A percentile compares a stretch with the other conserved stretches of the same genome.
Evolutionary conservation across 495 filamentous ascomycete species (phyloP).

Genomic region (Aspergillus olivimuriae): DNA sequence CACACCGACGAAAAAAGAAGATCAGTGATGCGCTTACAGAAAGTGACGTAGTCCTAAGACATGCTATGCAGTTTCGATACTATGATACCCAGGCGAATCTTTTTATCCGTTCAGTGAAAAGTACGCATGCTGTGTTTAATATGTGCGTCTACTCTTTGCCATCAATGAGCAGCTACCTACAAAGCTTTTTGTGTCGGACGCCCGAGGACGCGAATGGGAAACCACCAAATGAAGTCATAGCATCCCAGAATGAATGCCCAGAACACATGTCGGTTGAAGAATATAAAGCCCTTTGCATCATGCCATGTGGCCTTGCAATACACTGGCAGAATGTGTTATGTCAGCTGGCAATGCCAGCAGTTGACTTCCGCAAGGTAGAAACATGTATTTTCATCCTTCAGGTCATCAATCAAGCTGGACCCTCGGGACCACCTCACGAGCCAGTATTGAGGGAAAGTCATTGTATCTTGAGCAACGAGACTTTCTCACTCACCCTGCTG

Average conservation of each 20-base stretch:
- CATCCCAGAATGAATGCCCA: conserved; percentile 38
- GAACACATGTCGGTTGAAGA: conserved; percentile 40
- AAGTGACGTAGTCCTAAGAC: conserved; percentile 37
- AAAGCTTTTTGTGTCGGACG: conserved; percentile 29
- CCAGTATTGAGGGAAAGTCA: conserved; percentile 18
- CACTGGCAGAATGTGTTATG: conserved; percentile 52
- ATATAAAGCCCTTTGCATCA: conserved; percentile 39
- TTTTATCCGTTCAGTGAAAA: too few relatives aligned
- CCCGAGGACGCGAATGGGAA: conserved; percentile 17
- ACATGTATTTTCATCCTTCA: conserved; percentile 43
- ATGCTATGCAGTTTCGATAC: conserved; percentile 29
- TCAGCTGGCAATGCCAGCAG: conserved; percentile 38
- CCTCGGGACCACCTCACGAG: conserved; percentile 6
- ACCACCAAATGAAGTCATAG: conserved; percentile 34
- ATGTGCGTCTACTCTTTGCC: conserved; percentile 33
- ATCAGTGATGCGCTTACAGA: conserved; percentile 15
- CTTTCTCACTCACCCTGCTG: conserved; percentile 17
- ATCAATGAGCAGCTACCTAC: conserved; percentile 16
- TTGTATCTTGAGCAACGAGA: conserved; percentile 19
- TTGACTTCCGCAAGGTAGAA: conserved; percentile 42
- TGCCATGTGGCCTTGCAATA: conserved; percentile 41
- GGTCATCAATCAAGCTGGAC: conserved; percentile 44
- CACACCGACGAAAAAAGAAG: conserved; percentile 12
- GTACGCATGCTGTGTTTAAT: too few relatives aligned
- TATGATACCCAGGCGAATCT: too few relatives aligned